Percentiles rank a stretch among this genome's conserved stretches.
Evolutionary conservation across 495 filamentous ascomycete species (phyloP).

Genomic region (Pseudevernia furfuracea): DNA sequence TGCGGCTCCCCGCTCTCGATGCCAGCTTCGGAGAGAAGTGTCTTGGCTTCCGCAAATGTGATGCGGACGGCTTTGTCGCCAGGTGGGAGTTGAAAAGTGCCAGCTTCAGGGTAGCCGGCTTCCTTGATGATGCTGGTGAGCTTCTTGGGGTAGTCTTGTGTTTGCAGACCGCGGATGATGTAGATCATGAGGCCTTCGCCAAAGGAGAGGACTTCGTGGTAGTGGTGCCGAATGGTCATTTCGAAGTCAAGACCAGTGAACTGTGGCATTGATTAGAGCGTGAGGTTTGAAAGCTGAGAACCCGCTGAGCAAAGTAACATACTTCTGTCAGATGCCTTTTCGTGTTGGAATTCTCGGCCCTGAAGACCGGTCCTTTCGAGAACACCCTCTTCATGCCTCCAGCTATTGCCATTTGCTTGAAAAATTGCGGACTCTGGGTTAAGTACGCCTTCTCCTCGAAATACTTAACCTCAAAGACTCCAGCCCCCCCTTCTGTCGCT

Average conservation of each 20-base stretch:
- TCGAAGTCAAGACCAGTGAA: constrained; percentile 97
- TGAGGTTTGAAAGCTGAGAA: neutral
- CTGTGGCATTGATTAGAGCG: constrained; percentile 24
- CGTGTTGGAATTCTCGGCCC: constrained; percentile 94
- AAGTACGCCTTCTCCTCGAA: constrained; percentile 80
- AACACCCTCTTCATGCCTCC: constrained; percentile 86
- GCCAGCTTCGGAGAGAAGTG: constrained; percentile 70
- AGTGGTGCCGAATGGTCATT: constrained; percentile 85
- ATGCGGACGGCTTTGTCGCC: constrained; percentile 72
- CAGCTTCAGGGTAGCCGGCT: constrained; percentile 49
- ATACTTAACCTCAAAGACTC: constrained; percentile 88
- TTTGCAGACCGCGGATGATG: constrained; percentile 74
- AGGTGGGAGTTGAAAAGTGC: constrained; percentile 50
- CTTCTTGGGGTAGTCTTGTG: constrained; percentile 48
- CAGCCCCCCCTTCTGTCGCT: constrained; percentile 87
- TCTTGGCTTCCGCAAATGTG: constrained; percentile 78
- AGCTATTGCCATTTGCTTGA: constrained; percentile 94
- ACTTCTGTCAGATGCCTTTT: constrained; percentile 90
- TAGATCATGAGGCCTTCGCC: constrained; percentile 79
- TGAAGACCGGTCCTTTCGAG: constrained; percentile 85
- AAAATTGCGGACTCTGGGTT: constrained; percentile 90
- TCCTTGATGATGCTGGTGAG: constrained; percentile 61
- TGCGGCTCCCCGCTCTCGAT: constrained; percentile 65
- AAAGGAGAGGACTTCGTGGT: constrained; percentile 75
- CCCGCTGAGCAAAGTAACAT: constrained; percentile 18